Percentiles rank a stretch among this genome's conserved stretches.
Evolutionary conservation across 164 flowering plant genomes (phyloP).

Genomic region (Malania oleifera): DNA sequence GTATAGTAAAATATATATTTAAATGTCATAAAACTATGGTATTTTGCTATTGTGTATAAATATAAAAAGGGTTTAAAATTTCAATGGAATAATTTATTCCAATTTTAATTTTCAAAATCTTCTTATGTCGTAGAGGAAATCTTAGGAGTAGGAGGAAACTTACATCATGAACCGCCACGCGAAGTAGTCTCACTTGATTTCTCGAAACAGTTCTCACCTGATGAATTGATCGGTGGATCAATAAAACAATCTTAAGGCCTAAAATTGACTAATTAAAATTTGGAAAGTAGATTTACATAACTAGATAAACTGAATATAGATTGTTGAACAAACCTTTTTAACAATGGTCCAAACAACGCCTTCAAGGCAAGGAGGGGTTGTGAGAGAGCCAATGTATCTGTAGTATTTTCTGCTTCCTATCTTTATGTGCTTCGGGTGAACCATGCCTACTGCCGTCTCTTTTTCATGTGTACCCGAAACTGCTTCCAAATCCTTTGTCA

Average conservation of each 20-base stretch:
- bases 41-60: too few species aligned
- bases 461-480: slow-evolving; percentile 12
- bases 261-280: too few species aligned
- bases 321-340: slow-evolving; percentile 25
- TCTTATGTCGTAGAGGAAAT: not conserved
- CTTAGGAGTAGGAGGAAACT: slow-evolving; percentile 15
- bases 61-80: too few species aligned
- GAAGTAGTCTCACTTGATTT: slow-evolving; percentile 38
- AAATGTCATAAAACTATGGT: too few species aligned
- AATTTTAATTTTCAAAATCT: too few species aligned
- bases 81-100: too few species aligned
- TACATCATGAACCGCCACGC: slow-evolving; percentile 50
- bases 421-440: slow-evolving; percentile 14
- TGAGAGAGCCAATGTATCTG: slow-evolving; percentile 35
- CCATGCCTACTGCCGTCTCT: slow-evolving; percentile 13
- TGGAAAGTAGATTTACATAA: too few species aligned
- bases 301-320: not conserved
- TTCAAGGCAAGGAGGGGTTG: slow-evolving; percentile 54
- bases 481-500: slow-evolving; percentile 18
- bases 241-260: too few species aligned
- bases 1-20: too few species aligned
- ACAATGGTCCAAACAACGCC: slow-evolving; percentile 48
- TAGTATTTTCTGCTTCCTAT: slow-evolving; percentile 25
- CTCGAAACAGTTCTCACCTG: slow-evolving; percentile 47
- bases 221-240: not conserved